These are phyloP conservation scores for Leishmania martiniquensis DNA, from an alignment of 208 protist species.

Conservation along the genomic window DNA sequence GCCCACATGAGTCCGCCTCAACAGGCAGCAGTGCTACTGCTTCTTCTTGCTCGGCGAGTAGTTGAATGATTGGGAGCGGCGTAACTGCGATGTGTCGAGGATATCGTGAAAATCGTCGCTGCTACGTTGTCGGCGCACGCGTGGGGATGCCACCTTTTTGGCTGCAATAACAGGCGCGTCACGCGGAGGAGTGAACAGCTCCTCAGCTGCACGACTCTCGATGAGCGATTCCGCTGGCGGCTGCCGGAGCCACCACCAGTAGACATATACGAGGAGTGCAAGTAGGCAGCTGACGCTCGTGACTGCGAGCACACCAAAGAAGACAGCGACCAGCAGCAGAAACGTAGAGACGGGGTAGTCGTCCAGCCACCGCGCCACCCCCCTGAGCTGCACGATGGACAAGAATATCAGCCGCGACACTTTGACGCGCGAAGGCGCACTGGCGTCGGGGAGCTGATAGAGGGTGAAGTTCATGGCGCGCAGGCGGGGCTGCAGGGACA, in stretches of 20 bases:
- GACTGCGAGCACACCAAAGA: conserved; percentile 20
- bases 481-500: conserved; percentile 54
- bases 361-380: conserved; percentile 54
- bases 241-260: conserved; percentile 16
- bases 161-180: neutral
- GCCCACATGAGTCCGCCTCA: neutral
- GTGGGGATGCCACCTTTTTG: neutral
- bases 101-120: conserved; percentile 8
- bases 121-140: conserved; percentile 7
- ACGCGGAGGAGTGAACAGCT: neutral
- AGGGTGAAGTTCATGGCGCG: conserved; percentile 82
- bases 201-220: neutral
- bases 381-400: conserved; percentile 57
- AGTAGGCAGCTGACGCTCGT: conserved; percentile 9
- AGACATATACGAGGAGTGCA: conserved; percentile 6
- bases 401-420: conserved; percentile 58
- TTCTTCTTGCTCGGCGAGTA: neutral
- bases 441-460: conserved; percentile 38
- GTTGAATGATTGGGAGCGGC: conserved; percentile 23
- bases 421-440: conserved; percentile 30
- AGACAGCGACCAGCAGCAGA: conserved; percentile 24
- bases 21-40: neutral
- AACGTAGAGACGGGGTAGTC: conserved; percentile 58
- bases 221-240: neutral
- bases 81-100: conserved; percentile 32